These are phyloP conservation scores for Neoboletus subvelutipes DNA, from an alignment of 768 basidiomycete genomes.

Conservation along the genomic window DNA sequence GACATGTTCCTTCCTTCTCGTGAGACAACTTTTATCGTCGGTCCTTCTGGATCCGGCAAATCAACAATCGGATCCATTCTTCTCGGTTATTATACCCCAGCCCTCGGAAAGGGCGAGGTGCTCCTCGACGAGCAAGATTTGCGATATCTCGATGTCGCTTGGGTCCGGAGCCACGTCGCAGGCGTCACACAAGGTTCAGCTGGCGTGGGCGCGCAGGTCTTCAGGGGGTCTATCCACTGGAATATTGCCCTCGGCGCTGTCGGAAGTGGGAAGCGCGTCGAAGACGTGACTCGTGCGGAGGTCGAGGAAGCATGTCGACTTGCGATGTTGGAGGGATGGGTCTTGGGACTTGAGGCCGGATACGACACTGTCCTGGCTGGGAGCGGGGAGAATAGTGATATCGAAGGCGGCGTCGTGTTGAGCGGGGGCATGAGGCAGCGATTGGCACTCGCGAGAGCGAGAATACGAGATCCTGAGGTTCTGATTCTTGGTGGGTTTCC, in stretches of 20 bases:
- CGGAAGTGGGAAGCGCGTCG: slow-evolving; percentile 41
- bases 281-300: slow-evolving; percentile 60
- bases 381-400: slow-evolving; percentile 41
- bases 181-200: slow-evolving; percentile 80
- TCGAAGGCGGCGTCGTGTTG: slow-evolving; percentile 62
- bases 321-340: slow-evolving; percentile 86
- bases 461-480: slow-evolving; percentile 81
- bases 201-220: slow-evolving; percentile 42
- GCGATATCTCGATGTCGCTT: slow-evolving; percentile 68
- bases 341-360: slow-evolving; percentile 78
- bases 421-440: slow-evolving; percentile 94
- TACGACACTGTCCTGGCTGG: slow-evolving; percentile 73
- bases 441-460: slow-evolving; percentile 84
- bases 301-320: slow-evolving; percentile 81
- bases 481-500: slow-evolving; percentile 79
- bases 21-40: slow-evolving; percentile 80
- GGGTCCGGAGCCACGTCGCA: slow-evolving; percentile 67
- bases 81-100: slow-evolving; percentile 71
- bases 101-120: slow-evolving; percentile 53
- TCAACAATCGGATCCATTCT: slow-evolving; percentile 65
- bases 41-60: slow-evolving; percentile 77
- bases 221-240: slow-evolving; percentile 77
- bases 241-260: slow-evolving; percentile 81
- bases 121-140: slow-evolving; percentile 81
- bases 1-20: slow-evolving; percentile 66